phyloP scores from a whole-genome alignment of 2,329 filamentous ascomycete genomes.

The Scedosporium boydii region DNA sequence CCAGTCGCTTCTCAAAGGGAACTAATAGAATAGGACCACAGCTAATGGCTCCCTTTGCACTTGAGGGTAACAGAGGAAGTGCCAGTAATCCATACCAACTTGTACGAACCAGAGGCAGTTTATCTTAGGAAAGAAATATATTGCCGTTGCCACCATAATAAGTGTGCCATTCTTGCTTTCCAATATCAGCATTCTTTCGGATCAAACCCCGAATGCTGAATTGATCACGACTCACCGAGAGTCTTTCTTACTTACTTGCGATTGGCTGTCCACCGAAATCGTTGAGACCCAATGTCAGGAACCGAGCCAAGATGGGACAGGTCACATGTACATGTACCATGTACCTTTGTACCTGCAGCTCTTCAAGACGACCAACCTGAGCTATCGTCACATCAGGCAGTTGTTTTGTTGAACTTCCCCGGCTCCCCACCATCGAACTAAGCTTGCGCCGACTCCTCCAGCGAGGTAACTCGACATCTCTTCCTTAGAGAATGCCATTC shows the following conservation, averaged over 20 bases:
- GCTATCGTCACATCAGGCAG: background rate
- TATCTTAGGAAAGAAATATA: too few relatives aligned
- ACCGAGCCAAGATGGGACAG: background rate
- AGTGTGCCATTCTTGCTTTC: too few relatives aligned
- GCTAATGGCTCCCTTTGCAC: too few relatives aligned
- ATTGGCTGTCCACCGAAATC: constrained; percentile 4
- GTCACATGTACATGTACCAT: background rate
- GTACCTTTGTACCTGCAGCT: background rate
- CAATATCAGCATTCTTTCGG: too few relatives aligned
- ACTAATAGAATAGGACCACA: too few relatives aligned
- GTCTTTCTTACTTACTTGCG: background rate
- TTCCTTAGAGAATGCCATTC: background rate
- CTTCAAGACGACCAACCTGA: background rate
- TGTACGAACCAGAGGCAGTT: too few relatives aligned
- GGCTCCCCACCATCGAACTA: background rate
- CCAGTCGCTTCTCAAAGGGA: too few relatives aligned
- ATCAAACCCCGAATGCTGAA: background rate
- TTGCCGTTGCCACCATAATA: too few relatives aligned
- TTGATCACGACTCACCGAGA: background rate
- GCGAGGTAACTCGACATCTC: background rate
- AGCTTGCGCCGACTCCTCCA: background rate
- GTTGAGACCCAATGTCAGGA: constrained; percentile 3
- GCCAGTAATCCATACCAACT: too few relatives aligned
- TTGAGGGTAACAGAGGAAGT: too few relatives aligned
- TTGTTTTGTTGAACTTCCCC: background rate